Evolutionary conservation across 192 early-diverging fungal genomes (phyloP), one percentile per base, ranked within the genome.

Genomic region (Rhizophagus clarus): DNA sequence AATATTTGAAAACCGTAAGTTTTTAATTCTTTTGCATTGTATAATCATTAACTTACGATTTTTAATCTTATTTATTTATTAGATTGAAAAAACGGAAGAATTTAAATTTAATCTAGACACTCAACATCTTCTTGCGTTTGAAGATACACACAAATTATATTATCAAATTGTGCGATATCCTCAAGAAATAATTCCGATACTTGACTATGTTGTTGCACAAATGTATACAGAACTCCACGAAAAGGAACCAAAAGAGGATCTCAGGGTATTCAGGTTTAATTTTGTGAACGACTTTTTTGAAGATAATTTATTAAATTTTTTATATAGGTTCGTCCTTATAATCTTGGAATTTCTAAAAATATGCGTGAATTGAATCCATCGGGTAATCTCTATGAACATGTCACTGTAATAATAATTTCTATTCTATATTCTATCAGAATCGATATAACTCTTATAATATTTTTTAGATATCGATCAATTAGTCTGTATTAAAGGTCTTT

Each of bases 321-420:
- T 62, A 29, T 45, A 45, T 82, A 90, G 88, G 88, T 96, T 60
- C 92, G 98, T 34, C 97, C 97, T 15, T 98, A 94, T 83, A 97
- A 98, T 80, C 82, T 98, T 42, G 82, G 83, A 77, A 68, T 80
- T 66, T 84, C 88, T n/a, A 88, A 93, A 37, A 99, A 98, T 83
- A 93, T 98, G 89, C 92, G 98, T 72, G 94, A 97, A 42, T 89
- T 99, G 40, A 95, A 98, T 73, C 98, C 98, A n/a, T 85, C 87
- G 20, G 89, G 92, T 91, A 86, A 66, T 81, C 63, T 10, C 5
- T 61, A 45, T 70, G 6, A 12, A 32, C 2, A 32, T 15, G 31
- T 42, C 14, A n/a, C 17, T 74, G 22, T 76, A 63, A 11, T 82
- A 34, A 64, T 34, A 61, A 31, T 24, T 12, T n/a, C n/a, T n/a